Evolutionary conservation across 2,329 filamentous ascomycete species (phyloP).

Genomic region (Cladophialophora bantiana): DNA sequence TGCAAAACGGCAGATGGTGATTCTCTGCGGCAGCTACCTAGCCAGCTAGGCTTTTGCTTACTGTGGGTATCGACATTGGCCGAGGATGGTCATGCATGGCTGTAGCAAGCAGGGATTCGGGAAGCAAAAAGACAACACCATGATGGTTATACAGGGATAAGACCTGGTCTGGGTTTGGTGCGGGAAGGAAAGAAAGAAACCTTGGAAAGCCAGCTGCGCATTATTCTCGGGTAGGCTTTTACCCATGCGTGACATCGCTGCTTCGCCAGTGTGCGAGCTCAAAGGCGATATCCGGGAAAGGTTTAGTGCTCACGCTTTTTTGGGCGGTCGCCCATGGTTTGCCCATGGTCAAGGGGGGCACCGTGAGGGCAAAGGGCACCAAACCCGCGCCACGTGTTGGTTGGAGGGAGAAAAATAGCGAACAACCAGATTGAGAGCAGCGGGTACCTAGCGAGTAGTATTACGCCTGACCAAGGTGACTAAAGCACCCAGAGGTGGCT

Average conservation of each 20-base stretch:
- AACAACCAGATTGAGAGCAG: neutral
- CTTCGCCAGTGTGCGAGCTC: neutral
- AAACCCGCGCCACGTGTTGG: neutral
- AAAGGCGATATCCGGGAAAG: neutral
- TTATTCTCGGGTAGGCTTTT: constrained; percentile 16
- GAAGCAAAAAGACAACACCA: constrained; percentile 6
- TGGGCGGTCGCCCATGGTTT: neutral
- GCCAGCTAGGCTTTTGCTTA: constrained; percentile 4
- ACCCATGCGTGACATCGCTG: neutral
- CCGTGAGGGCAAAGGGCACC: neutral
- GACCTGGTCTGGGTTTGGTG: constrained; percentile 4
- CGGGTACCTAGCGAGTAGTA: neutral
- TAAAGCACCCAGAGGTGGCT: neutral
- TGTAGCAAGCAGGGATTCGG: constrained; percentile 11
- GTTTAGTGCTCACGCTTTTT: constrained; percentile 27
- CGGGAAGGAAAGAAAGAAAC: neutral
- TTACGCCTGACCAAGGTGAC: constrained; percentile 5
- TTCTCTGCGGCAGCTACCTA: neutral
- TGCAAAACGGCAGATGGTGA: neutral
- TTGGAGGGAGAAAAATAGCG: neutral
- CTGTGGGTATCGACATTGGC: constrained; percentile 14
- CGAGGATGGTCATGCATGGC: neutral
- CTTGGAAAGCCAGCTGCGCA: constrained; percentile 16
- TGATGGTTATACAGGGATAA: neutral
- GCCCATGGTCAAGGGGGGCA: neutral